Evolutionary conservation across 2,329 filamentous ascomycete species (phyloP).

Genomic region (Cercospora sesami): DNA sequence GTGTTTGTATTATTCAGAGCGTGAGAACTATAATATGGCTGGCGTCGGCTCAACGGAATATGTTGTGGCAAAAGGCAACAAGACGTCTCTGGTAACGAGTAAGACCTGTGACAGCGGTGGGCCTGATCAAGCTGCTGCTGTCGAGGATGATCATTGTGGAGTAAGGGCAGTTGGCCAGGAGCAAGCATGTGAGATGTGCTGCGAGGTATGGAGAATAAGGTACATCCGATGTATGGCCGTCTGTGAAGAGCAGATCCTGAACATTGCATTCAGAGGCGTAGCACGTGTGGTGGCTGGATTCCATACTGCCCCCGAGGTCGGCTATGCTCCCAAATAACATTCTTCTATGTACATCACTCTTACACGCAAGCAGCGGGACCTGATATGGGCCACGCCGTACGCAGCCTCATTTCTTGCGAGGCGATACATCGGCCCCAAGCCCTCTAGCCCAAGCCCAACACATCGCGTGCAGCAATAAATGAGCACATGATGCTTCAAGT

Average conservation of each 20-base stretch:
- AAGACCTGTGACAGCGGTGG: background rate
- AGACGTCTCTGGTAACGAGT: background rate
- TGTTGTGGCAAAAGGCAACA: background rate
- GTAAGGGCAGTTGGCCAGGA: background rate
- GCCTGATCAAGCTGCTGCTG: background rate
- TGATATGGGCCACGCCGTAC: background rate
- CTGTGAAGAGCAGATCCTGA: background rate
- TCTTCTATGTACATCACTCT: background rate
- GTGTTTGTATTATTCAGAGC: slow-evolving; percentile 1
- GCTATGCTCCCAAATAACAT: background rate
- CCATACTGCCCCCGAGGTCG: background rate
- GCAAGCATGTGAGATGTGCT: background rate
- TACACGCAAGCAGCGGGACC: background rate
- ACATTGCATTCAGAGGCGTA: background rate
- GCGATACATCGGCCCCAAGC: background rate
- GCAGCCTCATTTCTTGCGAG: background rate
- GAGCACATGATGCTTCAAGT: background rate
- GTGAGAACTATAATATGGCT: background rate
- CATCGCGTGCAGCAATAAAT: background rate
- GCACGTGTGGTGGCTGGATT: background rate
- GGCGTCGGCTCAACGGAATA: background rate
- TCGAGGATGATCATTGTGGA: background rate
- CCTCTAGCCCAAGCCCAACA: background rate
- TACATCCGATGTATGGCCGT: background rate
- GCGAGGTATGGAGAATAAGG: background rate